Evolutionary conservation across 2,329 filamentous ascomycete genomes (phyloP).

Genomic region (Xylariomycetidae sp.): DNA sequence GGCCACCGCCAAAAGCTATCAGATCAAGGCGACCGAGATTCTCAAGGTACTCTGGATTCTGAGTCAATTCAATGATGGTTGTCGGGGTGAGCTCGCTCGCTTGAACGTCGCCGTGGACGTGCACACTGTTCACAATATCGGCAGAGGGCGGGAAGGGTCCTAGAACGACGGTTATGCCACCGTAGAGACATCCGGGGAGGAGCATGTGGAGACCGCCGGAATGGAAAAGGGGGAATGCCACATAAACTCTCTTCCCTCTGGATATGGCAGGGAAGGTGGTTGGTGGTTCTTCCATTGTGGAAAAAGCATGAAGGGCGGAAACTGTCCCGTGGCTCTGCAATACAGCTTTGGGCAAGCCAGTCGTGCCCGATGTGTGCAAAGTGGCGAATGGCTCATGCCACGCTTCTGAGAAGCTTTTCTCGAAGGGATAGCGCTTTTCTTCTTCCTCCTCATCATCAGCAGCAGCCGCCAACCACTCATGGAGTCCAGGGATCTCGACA

Average conservation of each 20-base stretch:
- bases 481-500: slow-evolving; percentile 15
- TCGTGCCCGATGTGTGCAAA: slow-evolving; percentile 34
- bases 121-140: slow-evolving; percentile 8
- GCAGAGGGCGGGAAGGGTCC: slow-evolving; percentile 20
- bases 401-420: slow-evolving; percentile 27
- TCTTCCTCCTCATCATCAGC: slow-evolving; percentile 5
- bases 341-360: slow-evolving; percentile 13
- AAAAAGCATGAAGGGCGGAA: slow-evolving; percentile 3
- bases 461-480: slow-evolving; percentile 17
- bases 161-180: slow-evolving; percentile 18
- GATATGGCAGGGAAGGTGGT: slow-evolving; percentile 6
- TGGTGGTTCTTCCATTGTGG: background rate
- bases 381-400: slow-evolving; percentile 25
- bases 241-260: slow-evolving; percentile 8
- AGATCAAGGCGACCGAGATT: slow-evolving; percentile 18
- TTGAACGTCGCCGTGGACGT: slow-evolving; percentile 4
- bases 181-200: slow-evolving; percentile 16
- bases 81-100: slow-evolving; percentile 11
- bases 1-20: slow-evolving; percentile 25
- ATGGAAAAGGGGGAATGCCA: slow-evolving; percentile 15
- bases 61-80: slow-evolving; percentile 16
- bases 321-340: slow-evolving; percentile 5
- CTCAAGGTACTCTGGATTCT: slow-evolving; percentile 14
- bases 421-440: slow-evolving; percentile 23
- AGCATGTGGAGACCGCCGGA: slow-evolving; percentile 8